phyloP scores from a whole-genome alignment of 345 rosid genomes.

The Brassica juncea region DNA sequence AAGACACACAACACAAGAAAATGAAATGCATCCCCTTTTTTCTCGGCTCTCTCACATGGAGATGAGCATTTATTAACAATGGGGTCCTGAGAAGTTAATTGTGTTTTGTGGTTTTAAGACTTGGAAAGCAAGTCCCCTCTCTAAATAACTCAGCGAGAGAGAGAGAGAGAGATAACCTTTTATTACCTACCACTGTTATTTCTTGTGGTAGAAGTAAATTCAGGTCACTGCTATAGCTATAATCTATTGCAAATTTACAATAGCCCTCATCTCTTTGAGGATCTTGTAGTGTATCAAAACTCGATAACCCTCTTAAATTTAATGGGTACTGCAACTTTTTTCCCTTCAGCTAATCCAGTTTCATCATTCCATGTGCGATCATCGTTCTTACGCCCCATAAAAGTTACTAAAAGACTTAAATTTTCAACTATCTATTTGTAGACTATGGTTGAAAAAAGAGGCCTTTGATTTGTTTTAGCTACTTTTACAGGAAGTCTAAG shows the following conservation, averaged over 20 bases:
- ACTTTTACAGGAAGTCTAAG: too few species aligned
- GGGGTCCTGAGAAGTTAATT: slow-evolving; percentile 39
- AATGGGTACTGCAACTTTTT: background rate
- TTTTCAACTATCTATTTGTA: background rate
- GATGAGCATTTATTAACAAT: slow-evolving; percentile 37
- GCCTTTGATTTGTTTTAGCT: background rate
- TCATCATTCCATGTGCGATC: background rate
- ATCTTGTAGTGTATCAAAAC: slow-evolving; percentile 7
- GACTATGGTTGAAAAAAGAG: background rate
- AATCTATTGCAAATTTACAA: background rate
- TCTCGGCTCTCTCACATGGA: slow-evolving; percentile 38
- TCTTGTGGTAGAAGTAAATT: too few species aligned
- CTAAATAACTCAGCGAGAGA: slow-evolving; percentile 17
- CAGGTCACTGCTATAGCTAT: too few species aligned
- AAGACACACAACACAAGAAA: background rate
- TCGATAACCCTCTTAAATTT: background rate
- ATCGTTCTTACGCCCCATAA: background rate
- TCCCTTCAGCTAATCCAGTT: background rate
- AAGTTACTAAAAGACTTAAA: background rate
- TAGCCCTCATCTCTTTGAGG: slow-evolving; percentile 26
- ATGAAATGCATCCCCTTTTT: background rate
- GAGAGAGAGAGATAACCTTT: background rate
- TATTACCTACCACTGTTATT: too few species aligned
- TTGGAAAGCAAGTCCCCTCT: slow-evolving; percentile 27
- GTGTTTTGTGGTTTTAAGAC: slow-evolving; percentile 38